A percentile compares a stretch with the other conserved stretches of the same genome.
These are phyloP conservation scores for Thalia dealbata DNA, from an alignment of 176 grass and related monocot genomes.

Conservation along the genomic window DNA sequence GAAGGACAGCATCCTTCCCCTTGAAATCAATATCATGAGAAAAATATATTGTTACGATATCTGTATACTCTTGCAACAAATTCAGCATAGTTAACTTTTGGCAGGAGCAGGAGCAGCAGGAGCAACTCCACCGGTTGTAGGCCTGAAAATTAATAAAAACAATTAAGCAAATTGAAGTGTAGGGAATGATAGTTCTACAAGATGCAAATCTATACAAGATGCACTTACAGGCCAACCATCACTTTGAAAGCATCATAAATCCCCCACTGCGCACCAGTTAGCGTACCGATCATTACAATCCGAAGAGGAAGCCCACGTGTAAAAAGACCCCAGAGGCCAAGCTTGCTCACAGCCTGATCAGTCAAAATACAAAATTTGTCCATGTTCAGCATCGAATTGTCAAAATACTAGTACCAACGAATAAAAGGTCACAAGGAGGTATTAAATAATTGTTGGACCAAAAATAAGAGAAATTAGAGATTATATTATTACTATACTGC, in stretches of 20 bases:
- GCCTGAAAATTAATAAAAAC: not conserved
- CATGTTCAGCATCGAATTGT: not conserved
- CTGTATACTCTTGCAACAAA: not conserved
- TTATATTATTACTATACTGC: too few relatives aligned
- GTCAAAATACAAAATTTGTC: not conserved
- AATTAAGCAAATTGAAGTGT: not conserved
- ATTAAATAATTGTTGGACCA: too few relatives aligned
- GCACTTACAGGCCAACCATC: conserved; percentile 72
- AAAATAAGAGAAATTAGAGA: too few relatives aligned
- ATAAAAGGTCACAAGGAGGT: too few relatives aligned
- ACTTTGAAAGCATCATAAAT: conserved; percentile 87
- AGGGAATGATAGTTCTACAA: not conserved
- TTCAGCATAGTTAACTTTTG: not conserved
- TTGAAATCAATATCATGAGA: not conserved
- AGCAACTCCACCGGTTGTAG: conserved; percentile 5
- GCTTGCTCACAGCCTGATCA: conserved; percentile 70
- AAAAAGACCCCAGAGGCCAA: conserved; percentile 59
- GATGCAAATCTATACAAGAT: conserved; percentile 17
- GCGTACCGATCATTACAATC: conserved; percentile 82
- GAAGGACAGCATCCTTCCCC: not conserved
- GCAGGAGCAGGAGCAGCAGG: not conserved
- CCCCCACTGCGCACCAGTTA: conserved; percentile 64
- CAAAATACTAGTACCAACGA: not conserved
- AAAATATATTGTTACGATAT: not conserved
- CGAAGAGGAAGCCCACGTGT: conserved; percentile 56